Conservation (phyloP, 1,284 basidiomycete genomes). For the Filobasidium uniguttulatum region DNA sequence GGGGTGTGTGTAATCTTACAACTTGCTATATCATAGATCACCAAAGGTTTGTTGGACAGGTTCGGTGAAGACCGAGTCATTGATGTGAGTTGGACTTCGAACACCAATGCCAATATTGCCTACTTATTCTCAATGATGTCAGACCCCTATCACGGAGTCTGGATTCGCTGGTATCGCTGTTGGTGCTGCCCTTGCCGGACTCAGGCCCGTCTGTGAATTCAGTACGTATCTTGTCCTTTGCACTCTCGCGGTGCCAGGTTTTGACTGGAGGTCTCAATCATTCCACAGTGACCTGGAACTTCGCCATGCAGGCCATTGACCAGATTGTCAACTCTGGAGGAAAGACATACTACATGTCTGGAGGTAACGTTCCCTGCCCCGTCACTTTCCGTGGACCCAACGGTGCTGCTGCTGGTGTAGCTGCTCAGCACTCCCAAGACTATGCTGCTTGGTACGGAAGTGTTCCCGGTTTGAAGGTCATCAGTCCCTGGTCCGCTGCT, state of each 20-base stretch:
- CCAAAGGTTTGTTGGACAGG: constrained; percentile 96
- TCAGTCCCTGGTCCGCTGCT: constrained; percentile 92
- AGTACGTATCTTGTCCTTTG: constrained; percentile 35
- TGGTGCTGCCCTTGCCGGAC: constrained; percentile 84
- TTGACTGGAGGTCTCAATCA: constrained; percentile 2
- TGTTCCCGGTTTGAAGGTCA: constrained; percentile 91
- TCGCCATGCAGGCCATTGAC: constrained; percentile 66
- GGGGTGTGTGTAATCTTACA: background rate
- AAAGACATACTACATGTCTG: constrained; percentile 99
- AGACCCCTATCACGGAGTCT: constrained; percentile 92
- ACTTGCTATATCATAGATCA: constrained; percentile 47
- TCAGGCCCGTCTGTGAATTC: constrained; percentile 97
- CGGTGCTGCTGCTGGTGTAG: constrained; percentile 95
- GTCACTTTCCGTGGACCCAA: constrained; percentile 99
- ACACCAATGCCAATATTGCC: background rate
- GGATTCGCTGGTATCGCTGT: constrained; percentile 96
- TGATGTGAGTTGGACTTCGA: constrained; percentile 42
- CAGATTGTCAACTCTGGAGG: constrained; percentile 99
- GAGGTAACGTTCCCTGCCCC: constrained; percentile 92
- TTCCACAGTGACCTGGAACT: constrained; percentile 35
- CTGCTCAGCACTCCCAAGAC: constrained; percentile 78
- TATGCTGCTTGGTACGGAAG: constrained; percentile 91
- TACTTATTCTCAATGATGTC: too few relatives aligned
- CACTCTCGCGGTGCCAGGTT: background rate
- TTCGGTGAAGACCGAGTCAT: constrained; percentile 98